Conservation (phyloP, 129 eudicot species). For the Calendula officinalis region DNA sequence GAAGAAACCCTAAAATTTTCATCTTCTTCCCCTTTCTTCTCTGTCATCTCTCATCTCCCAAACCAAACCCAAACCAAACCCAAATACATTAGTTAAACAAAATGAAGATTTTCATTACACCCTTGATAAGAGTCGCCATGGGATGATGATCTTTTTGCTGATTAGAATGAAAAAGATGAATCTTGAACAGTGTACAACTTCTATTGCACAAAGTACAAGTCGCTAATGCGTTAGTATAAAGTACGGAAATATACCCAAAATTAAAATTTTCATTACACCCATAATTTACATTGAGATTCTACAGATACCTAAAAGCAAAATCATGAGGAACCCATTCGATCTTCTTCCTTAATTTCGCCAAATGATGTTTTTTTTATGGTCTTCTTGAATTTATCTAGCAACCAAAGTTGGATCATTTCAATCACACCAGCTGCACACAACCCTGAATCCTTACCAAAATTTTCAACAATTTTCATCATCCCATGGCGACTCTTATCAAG, state of each 20-base stretch:
- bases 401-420: conserved; percentile 71
- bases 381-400: conserved; percentile 64
- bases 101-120: no score
- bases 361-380: conserved; percentile 64
- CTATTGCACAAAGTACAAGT: neutral
- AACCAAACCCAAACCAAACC: no score
- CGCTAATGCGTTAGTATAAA: neutral
- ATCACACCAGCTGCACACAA: conserved; percentile 58
- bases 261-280: neutral
- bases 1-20: no score
- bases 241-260: neutral
- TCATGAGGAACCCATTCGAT: conserved; percentile 85
- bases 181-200: no score
- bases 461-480: conserved; percentile 70
- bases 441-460: conserved; percentile 77
- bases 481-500: no score
- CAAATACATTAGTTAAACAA: no score
- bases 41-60: no score
- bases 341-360: conserved; percentile 50
- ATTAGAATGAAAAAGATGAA: no score
- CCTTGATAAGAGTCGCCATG: no score
- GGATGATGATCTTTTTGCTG: no score
- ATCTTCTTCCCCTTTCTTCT: no score
- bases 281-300: conserved; percentile 12
- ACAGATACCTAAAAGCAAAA: conserved; percentile 66